Conservation (phyloP, 345 rosid species). For the Bruguiera sexangula region DNA sequence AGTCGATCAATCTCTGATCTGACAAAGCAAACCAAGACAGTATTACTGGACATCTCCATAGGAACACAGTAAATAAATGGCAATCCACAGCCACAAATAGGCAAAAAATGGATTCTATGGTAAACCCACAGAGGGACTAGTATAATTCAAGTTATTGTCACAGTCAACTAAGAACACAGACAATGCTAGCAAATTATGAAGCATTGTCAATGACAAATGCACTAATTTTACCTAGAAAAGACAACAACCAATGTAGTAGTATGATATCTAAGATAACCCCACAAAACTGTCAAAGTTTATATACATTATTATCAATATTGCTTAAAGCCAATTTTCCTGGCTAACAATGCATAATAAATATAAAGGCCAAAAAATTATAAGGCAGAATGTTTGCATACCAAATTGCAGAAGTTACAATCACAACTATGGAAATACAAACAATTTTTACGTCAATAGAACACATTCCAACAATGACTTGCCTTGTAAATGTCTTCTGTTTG, state of each 20-base stretch:
- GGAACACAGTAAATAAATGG: not conserved
- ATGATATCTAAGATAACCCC: too few species aligned
- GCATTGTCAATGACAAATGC: too few species aligned
- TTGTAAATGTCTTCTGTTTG: constrained; percentile 72
- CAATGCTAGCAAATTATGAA: too few species aligned
- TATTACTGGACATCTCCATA: not conserved
- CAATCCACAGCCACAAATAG: not conserved
- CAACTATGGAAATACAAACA: not conserved
- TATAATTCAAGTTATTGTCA: too few species aligned
- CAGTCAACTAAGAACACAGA: too few species aligned
- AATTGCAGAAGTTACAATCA: not conserved
- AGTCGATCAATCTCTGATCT: constrained; percentile 85
- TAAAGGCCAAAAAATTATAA: not conserved
- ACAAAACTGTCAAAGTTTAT: too few species aligned
- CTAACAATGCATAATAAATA: not conserved
- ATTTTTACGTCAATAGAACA: not conserved
- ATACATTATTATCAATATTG: not conserved
- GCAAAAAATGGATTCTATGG: too few species aligned
- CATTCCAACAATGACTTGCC: constrained; percentile 34
- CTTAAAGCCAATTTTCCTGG: not conserved
- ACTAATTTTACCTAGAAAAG: too few species aligned
- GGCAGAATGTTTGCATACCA: not conserved
- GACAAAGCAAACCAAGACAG: constrained; percentile 16
- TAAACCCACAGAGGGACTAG: too few species aligned
- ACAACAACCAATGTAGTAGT: too few species aligned